Base-by-base conservation (phyloP, 2,329 filamentous ascomycete species). In the Cladophialophora exuberans region DNA sequence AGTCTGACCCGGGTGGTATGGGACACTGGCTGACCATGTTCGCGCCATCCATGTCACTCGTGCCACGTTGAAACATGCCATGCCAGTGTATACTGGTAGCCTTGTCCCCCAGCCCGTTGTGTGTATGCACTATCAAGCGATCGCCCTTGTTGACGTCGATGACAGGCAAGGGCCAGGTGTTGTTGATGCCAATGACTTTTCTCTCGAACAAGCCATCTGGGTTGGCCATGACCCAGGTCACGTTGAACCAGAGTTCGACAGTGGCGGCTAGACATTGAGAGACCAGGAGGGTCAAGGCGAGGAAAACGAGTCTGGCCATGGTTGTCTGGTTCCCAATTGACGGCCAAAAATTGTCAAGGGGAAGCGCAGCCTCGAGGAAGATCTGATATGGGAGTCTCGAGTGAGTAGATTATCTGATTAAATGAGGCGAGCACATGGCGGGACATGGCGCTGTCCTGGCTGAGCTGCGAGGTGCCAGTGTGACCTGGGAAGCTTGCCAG, bases 71-170 rank as follows among this genome's bases (percentile, higher is more conserved):
- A 65, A 83, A 90, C 60, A 93, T 77, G 11, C 89, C 88, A 62
- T 92, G 88, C 68, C 88, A 92, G 67, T 92, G 88, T 3, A 92
- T 76, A 31, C 79, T 82, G 6, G 86, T 87, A 10, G 79, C 80
- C 64, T 82, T 70, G 62, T 90, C 88, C n/a, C 76, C 75, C 1
- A 87, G 82, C n/a, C 79, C 76, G 62, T 93, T 93, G 61, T 83
- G 73, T 42, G 90, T 76, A 30, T 89, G 82, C 36, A 91, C 82
- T 20, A 89, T 68, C 4, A 94, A 69, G 1, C 79, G 83, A 62
- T 94, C 89, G 11, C 87, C 88, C 62, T 88, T 83, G 60, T 88
- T 89, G 57, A 84, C 84, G 60, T 89, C 82, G 41, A 94, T 83
- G 39, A 87, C 69, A 4, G 89, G 89, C 0, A 88, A 80, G 0